Evolutionary conservation across 495 filamentous ascomycete genomes (phyloP).

Genomic region (Xylaria telfairii): DNA sequence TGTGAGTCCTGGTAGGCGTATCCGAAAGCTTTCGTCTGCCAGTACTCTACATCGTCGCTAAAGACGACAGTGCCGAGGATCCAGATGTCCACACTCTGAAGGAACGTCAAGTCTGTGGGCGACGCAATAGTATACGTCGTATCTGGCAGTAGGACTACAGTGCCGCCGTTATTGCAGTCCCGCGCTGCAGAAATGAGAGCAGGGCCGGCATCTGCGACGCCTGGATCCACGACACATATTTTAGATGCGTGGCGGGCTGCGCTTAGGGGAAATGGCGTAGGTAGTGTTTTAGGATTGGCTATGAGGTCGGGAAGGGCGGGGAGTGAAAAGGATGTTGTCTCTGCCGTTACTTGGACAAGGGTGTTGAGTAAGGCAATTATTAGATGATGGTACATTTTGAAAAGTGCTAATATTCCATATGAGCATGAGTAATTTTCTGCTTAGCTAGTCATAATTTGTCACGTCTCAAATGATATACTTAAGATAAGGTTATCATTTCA

Average conservation of each 20-base stretch:
- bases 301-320: neutral
- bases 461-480: neutral
- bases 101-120: conserved; percentile 60
- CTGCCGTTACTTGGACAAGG: neutral
- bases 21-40: conserved; percentile 66
- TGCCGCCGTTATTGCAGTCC: conserved; percentile 58
- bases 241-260: conserved; percentile 5
- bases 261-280: neutral
- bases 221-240: conserved; percentile 9
- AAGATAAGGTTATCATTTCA: neutral
- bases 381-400: conserved; percentile 9
- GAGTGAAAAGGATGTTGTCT: neutral
- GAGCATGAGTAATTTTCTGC: neutral
- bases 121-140: conserved; percentile 60
- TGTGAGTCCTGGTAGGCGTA: conserved; percentile 70
- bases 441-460: neutral
- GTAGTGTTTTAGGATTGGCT: neutral
- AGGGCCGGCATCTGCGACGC: neutral
- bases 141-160: conserved; percentile 57
- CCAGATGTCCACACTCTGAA: conserved; percentile 60
- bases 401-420: neutral
- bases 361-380: neutral
- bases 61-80: conserved; percentile 65
- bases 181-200: conserved; percentile 28
- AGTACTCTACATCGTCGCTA: conserved; percentile 70